These are phyloP conservation scores for Peribolospora baueri DNA, from an alignment of 768 basidiomycete genomes.

Conservation along the genomic window DNA sequence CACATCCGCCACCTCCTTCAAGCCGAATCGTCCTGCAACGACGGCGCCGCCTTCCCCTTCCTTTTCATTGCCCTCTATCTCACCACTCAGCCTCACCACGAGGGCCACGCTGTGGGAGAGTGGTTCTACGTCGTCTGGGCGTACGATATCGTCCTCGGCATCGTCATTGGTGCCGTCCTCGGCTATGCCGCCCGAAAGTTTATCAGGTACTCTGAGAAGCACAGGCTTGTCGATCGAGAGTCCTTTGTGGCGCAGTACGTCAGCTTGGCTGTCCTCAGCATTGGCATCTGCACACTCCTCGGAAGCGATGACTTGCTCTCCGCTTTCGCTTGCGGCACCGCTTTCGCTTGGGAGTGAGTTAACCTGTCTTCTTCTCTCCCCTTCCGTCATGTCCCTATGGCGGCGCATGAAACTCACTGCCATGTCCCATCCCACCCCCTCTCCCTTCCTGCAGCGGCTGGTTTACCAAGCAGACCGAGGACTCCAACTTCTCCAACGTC, in stretches of 20 bases:
- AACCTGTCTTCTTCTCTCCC: too few relatives aligned
- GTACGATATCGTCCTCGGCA: conserved; percentile 20
- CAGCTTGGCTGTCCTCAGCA: conserved; percentile 48
- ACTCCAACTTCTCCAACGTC: conserved; percentile 82
- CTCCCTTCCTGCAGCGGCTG: too few relatives aligned
- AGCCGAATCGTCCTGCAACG: conserved; percentile 82
- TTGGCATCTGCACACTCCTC: conserved; percentile 31
- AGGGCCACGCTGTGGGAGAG: not conserved
- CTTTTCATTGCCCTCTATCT: conserved; percentile 27
- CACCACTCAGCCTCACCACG: not conserved
- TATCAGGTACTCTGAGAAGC: conserved; percentile 16
- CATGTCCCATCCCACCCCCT: too few relatives aligned
- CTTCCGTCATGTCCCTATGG: too few relatives aligned
- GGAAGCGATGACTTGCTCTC: conserved; percentile 9
- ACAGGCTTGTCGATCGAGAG: conserved; percentile 21
- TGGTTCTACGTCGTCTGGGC: conserved; percentile 12
- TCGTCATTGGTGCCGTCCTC: conserved; percentile 19
- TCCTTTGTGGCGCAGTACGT: conserved; percentile 22
- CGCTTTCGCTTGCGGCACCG: too few relatives aligned
- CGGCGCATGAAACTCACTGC: too few relatives aligned
- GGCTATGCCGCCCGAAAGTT: conserved; percentile 20
- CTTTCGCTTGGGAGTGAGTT: too few relatives aligned
- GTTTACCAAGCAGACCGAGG: conserved; percentile 50
- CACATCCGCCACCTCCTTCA: conserved; percentile 59
- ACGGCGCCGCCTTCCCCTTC: conserved; percentile 91